Conservation (phyloP, 345 rosid genomes). For the Camelina sativa region DNA sequence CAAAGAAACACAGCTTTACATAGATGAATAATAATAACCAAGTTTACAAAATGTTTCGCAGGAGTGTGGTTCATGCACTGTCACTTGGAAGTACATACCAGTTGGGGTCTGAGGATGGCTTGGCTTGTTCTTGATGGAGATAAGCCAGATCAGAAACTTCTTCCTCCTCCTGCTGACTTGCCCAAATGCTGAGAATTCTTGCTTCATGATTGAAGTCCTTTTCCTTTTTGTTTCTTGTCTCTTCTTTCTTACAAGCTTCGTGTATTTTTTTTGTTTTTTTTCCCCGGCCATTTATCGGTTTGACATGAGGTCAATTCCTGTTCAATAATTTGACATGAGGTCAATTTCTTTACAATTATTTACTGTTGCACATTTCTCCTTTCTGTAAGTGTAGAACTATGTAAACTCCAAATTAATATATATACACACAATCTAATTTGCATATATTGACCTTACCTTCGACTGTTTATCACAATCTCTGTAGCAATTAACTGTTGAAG, state of each 20-base stretch:
- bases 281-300: conserved; percentile 34
- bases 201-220: conserved; percentile 25
- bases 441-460: conserved; percentile 12
- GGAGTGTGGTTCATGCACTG: conserved; percentile 86
- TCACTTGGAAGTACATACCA: conserved; percentile 78
- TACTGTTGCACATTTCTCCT: conserved; percentile 29
- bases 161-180: conserved; percentile 73
- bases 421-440: conserved; percentile 16
- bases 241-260: conserved; percentile 29
- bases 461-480: background rate
- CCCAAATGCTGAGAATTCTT: conserved; percentile 55
- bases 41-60: conserved; percentile 33
- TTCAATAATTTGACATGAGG: conserved; percentile 48
- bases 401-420: conserved; percentile 25
- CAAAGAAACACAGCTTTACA: background rate
- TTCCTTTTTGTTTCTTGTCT: conserved; percentile 26
- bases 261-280: conserved; percentile 22
- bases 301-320: conserved; percentile 44
- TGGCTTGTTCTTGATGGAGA: conserved; percentile 77
- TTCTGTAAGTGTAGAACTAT: conserved; percentile 33
- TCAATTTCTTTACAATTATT: conserved; percentile 33
- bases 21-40: conserved; percentile 19
- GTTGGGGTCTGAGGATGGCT: conserved; percentile 79
- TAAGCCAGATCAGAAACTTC: conserved; percentile 64
- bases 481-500: conserved; percentile 1